Percentiles rank a stretch among this genome's conserved stretches.
These are phyloP conservation scores for Ophiostoma montium DNA, from an alignment of 2,329 filamentous ascomycete genomes.

Conservation along the genomic window DNA sequence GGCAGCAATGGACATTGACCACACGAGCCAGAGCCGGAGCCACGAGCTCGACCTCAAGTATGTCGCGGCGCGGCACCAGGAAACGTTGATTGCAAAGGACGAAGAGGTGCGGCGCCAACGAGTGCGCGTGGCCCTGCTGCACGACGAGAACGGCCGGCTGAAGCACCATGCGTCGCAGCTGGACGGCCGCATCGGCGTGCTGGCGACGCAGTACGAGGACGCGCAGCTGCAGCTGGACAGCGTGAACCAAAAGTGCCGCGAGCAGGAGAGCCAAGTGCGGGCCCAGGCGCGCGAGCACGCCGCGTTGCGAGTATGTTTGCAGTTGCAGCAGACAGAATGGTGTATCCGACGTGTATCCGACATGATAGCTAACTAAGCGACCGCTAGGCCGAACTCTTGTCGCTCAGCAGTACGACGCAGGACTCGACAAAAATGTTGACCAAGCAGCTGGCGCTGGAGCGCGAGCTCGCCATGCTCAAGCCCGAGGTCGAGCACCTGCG, in stretches of 20 bases:
- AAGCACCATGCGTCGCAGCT: constrained; percentile 46
- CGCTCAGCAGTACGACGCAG: constrained; percentile 50
- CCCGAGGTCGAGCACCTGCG: constrained; percentile 43
- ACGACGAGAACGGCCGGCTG: constrained; percentile 58
- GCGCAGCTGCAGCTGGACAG: constrained; percentile 29
- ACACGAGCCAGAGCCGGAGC: constrained; percentile 23
- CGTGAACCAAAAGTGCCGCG: constrained; percentile 26
- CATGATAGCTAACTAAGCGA: no score
- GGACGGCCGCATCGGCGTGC: constrained; percentile 41
- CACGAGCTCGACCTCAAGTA: constrained; percentile 56
- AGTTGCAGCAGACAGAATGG: no score
- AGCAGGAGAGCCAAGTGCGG: constrained; percentile 33
- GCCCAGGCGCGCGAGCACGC: constrained; percentile 34
- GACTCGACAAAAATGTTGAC: constrained; percentile 57
- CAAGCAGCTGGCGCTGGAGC: constrained; percentile 38
- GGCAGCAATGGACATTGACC: no score
- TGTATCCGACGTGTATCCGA: no score
- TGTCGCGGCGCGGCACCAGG: constrained; percentile 47
- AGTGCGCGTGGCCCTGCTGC: constrained; percentile 55
- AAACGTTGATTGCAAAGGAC: constrained; percentile 56
- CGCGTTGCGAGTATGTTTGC: constrained; percentile 29
- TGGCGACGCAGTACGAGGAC: constrained; percentile 27
- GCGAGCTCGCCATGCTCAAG: constrained; percentile 37
- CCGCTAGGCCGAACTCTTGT: constrained; percentile 49
- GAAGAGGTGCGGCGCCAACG: constrained; percentile 60